Evolutionary conservation across 805 yeast genomes (phyloP), one percentile per base, ranked within the genome.

Genomic region (Saturnispora silvae): DNA sequence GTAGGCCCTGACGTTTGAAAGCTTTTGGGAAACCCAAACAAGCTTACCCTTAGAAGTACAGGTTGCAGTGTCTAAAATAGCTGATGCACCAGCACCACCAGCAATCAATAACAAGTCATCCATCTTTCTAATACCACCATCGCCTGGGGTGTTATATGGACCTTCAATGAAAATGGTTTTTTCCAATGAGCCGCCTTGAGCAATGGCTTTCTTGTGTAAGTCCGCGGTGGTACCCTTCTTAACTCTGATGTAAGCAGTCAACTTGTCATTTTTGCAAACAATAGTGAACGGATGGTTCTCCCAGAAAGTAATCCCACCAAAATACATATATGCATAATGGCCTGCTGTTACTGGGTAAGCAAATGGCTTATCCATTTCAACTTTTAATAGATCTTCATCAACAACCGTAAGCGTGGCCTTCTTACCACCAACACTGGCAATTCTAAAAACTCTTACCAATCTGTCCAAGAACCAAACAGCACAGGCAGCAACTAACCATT

Each of bases 201-300:
- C 32, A 19, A 46, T n/a, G 11, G 65, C 45, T 34, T 55, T 53
- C 15, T 52, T 50, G 41, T 56, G 51, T 17, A 72, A 45, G 27
- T 58, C 59, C 37, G 53, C 59, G 8, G 82, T 73, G 38, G 72
- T 54, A 33, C 83, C 83, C 25, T 62, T 63, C 51, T 72, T 71
- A 6, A 62, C 64, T 48, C 66, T 72, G 43, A 71, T 63, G 40
- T 60, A 64, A 23, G 69, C 50, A 1, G 57, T 46, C 2, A 70
- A 42, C 11, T 55, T 50, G 34, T 60, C 56, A 27, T 58, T 63
- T 23, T 57, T 52, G 38, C 62, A 60, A 22, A 70, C 56, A 3
- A 72, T 50, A 1, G 85, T 75, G 56, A 81, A 77, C 2, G 87
- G 89, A 53, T 80, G 86, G 3, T 79, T 70, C 53, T 80, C 84